phyloP scores from a whole-genome alignment of 306 rosid genomes.

The Malus orientalis region DNA sequence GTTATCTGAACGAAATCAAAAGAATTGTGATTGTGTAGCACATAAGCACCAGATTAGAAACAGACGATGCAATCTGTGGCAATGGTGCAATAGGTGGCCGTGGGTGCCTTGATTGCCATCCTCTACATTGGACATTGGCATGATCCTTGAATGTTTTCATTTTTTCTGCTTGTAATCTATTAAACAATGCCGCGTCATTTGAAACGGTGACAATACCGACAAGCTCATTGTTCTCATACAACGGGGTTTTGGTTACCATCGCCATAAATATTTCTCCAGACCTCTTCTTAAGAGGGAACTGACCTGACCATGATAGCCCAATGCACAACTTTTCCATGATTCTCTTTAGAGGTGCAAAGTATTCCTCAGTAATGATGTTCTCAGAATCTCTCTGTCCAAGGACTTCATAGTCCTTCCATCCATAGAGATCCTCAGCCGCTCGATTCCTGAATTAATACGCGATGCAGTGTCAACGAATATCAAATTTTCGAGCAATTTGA shows the following conservation, averaged over 20 bases:
- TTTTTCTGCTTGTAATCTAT: slow-evolving; percentile 17
- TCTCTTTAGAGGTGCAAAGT: slow-evolving; percentile 25
- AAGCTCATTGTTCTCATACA: slow-evolving; percentile 54
- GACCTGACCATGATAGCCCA: slow-evolving; percentile 62
- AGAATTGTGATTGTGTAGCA: slow-evolving; percentile 4
- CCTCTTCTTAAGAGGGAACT: slow-evolving; percentile 62
- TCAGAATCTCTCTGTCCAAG: slow-evolving; percentile 36
- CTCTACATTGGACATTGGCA: slow-evolving; percentile 21
- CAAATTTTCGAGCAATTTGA: not conserved
- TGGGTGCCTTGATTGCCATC: slow-evolving; percentile 33
- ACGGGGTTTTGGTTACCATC: slow-evolving; percentile 46
- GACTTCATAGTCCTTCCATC: slow-evolving; percentile 66
- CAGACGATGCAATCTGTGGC: slow-evolving; percentile 56
- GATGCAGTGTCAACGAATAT: not conserved
- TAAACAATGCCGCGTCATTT: slow-evolving; percentile 41
- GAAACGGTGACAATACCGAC: slow-evolving; percentile 50
- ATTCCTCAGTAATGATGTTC: slow-evolving; percentile 38
- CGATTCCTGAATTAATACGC: slow-evolving; percentile 43
- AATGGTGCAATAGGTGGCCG: slow-evolving; percentile 37
- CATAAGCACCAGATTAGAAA: slow-evolving; percentile 58
- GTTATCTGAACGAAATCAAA: not conserved
- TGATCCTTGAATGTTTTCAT: slow-evolving; percentile 19
- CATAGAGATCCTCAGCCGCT: slow-evolving; percentile 53
- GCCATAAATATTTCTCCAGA: slow-evolving; percentile 60
- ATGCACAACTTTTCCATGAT: slow-evolving; percentile 39